Base-by-base conservation (phyloP, 225 moss, liverwort and hornwort species). In the Physcomitrium patens region DNA sequence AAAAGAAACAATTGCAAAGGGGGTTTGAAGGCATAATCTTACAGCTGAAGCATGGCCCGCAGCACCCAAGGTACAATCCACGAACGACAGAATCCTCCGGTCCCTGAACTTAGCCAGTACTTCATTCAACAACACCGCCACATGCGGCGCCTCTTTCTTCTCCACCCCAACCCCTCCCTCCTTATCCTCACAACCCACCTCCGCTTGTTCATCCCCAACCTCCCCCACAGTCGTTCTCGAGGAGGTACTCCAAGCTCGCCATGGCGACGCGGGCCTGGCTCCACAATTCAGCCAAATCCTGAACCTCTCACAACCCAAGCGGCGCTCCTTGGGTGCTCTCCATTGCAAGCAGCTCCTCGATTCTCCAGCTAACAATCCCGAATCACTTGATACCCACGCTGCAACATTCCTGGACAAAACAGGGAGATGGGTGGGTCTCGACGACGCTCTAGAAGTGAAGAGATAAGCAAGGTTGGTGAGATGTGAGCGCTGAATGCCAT, bases 1-100 rank as follows among this genome's bases (percentile, higher is more conserved):
- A 4, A 37, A 37, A 37, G 4, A 5, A 56, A 26, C 12, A 22
- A 9, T 1, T 10, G 8, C 2, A 2, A 13, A 17, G 5, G 28
- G 28, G 31, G 65, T 41, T 24, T 8, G 15, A 22, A 26, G 16
- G 31, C 31, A 37, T 37, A 37, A 37, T 18, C 89, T 50, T 76
- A 96, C 94, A 80, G 82, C 89, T 57, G 91, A 88, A 50, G 92
- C 88, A 73, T 97, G 96, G 54, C 96, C 96, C 24, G 90, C 94
- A 74, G 96, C 96, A 27, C 94, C 96, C 65, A 97, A 80, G 7
- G 96, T 97, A 66, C 96, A 97, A 81, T 97, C 96, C 54, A 97
- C 94, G 60, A 92, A 97, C 57, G 90, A 91, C 15, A 76, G 72
- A 82, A 97, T 65, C 5, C 73, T 83, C 51, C 84, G 89, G 4